Percentiles rank a stretch among this genome's conserved stretches.
Evolutionary conservation across 169 alveolate species (phyloP).

Genomic region (Plasmodium malariae): DNA sequence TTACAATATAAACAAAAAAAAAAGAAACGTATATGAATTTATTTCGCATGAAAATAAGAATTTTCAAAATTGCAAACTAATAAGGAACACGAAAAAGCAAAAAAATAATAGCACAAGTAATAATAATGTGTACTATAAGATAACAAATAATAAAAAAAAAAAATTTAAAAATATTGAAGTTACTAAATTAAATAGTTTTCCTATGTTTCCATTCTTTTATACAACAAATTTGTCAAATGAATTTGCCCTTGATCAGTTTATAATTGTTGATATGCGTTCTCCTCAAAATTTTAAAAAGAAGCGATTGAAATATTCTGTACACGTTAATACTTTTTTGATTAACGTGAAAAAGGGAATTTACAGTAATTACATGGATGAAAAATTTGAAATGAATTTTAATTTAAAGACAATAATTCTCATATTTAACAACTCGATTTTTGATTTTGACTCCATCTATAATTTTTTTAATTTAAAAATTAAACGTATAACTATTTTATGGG

Average conservation of each 20-base stretch:
- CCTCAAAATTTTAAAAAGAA: conserved; percentile 40
- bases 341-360: conserved; percentile 64
- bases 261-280: conserved; percentile 54
- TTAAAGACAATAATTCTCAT: conserved; percentile 45
- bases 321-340: conserved; percentile 56
- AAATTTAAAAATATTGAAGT: conserved; percentile 31
- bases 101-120: neutral
- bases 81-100: neutral
- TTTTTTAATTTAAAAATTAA: conserved; percentile 70
- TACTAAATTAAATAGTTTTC: conserved; percentile 16
- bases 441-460: conserved; percentile 51
- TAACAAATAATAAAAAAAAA: conserved; percentile 25
- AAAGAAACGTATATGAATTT: conserved; percentile 40
- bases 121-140: conserved; percentile 4
- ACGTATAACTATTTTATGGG: conserved; percentile 44
- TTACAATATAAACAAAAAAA: conserved; percentile 43
- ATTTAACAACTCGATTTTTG: conserved; percentile 21
- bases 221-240: conserved; percentile 30
- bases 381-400: neutral
- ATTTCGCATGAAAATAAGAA: conserved; percentile 14
- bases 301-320: conserved; percentile 61
- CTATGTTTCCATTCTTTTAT: conserved; percentile 61
- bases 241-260: conserved; percentile 16
- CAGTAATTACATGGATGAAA: conserved; percentile 40
- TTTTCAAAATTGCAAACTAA: conserved; percentile 3